These are phyloP conservation scores for Amanita jacksonii DNA, from an alignment of 768 basidiomycete species.

Conservation along the genomic window DNA sequence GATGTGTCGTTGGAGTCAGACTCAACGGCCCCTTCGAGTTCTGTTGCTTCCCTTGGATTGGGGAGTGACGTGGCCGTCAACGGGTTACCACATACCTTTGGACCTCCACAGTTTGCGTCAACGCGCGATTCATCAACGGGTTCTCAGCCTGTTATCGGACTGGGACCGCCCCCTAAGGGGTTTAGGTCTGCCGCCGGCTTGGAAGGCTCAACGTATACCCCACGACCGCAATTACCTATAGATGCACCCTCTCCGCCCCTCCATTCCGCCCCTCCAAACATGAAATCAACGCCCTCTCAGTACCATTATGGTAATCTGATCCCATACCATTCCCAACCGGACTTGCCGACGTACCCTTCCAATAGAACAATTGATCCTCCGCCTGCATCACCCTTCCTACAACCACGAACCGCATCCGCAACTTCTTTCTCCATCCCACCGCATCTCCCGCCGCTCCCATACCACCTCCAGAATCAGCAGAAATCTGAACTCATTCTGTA, in stretches of 20 bases:
- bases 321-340: not conserved
- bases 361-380: too few species aligned
- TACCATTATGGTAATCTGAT: too few species aligned
- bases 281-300: not conserved
- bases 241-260: not conserved
- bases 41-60: not conserved
- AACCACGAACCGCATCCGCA: slow-evolving; percentile 24
- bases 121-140: not conserved
- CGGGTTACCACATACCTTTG: not conserved
- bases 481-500: slow-evolving; percentile 70
- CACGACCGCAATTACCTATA: not conserved
- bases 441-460: slow-evolving; percentile 12
- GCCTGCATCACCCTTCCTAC: slow-evolving; percentile 18
- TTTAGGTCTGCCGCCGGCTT: not conserved
- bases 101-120: not conserved
- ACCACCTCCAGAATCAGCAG: slow-evolving; percentile 16
- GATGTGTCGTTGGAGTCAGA: not conserved
- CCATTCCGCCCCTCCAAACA: slow-evolving; percentile 3
- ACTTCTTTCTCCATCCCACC: slow-evolving; percentile 18
- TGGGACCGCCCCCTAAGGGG: not conserved
- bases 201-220: too few species aligned
- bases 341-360: not conserved
- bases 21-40: slow-evolving; percentile 1
- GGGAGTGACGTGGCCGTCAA: not conserved
- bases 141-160: not conserved